Evolutionary conservation across 805 yeast genomes (phyloP), one percentile per base, ranked within the genome.

Genomic region (Candida nonsorbophila): DNA sequence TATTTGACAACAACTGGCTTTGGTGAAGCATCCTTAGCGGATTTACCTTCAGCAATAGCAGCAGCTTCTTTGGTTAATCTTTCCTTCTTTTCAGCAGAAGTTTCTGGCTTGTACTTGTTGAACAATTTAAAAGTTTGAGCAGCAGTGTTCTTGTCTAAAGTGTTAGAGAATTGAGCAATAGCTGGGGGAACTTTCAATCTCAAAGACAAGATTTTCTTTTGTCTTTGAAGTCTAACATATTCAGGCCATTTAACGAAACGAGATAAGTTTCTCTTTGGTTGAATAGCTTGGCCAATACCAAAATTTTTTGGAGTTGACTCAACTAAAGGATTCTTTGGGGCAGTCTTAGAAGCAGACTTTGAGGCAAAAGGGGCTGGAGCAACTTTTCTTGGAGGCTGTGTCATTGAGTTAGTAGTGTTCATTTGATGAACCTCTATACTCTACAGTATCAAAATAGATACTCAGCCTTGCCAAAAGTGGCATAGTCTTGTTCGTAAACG

Each of bases 101-200:
- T 84, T 79, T 90, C 98, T 62, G 98, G 97, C 75, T 95, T 82
- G 86, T 90, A 90, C 78, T 92, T 90, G 94, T 87, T 87, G 75
- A 90, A 81, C 58, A 90, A 80, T 79, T 88, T 88, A 81, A 90
- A 84, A 53, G 95, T 75, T 72, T 84, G 94, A 55, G 96, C 74
- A 58, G 98, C 97, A 51, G 97, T 84, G 87, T 90, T 90, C 84
- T 88, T 88, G 84, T 90, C 98, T 68, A 90, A 77, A 58, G 87
- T 81, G 72, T 83, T 73, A 61, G 86, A 87, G 81, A 90, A 90
- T 75, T 90, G 98, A 47, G 97, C 79, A 62, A 90, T 80, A 47
- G 97, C 83, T 61, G 98, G 98, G 51, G 98, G 98, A 63, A 90
- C 98, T 83, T 92, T 90, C 64, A 90, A 79, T 82, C 98, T 88